Conservation (phyloP, 345 rosid species). For the Rhodamnia rubescens region DNA sequence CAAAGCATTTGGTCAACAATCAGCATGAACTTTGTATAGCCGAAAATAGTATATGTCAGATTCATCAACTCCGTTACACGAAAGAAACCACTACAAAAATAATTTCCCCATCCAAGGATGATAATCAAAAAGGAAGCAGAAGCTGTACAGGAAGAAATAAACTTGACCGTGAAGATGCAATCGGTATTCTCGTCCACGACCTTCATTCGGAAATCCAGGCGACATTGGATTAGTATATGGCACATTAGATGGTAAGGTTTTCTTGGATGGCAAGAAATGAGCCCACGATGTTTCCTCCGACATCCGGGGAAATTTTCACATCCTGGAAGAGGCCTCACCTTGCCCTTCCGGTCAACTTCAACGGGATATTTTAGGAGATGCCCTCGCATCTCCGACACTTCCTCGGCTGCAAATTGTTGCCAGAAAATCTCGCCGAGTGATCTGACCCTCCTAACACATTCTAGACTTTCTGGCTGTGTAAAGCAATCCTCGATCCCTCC, state of each 20-base stretch:
- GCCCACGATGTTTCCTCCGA: slow-evolving; percentile 73
- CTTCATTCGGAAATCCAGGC: background rate
- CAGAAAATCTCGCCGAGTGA: slow-evolving; percentile 53
- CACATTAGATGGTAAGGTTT: slow-evolving; percentile 65
- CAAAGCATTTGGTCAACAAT: background rate
- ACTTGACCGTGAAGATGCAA: background rate
- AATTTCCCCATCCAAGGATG: background rate
- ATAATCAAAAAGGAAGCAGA: background rate
- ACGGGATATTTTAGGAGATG: slow-evolving; percentile 85
- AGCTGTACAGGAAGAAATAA: background rate
- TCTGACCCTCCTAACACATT: slow-evolving; percentile 64
- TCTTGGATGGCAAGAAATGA: slow-evolving; percentile 76
- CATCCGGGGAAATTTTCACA: slow-evolving; percentile 79
- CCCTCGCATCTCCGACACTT: slow-evolving; percentile 70
- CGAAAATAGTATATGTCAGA: background rate
- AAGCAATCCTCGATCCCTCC: slow-evolving; percentile 57
- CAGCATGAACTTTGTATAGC: background rate
- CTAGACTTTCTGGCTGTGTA: slow-evolving; percentile 55
- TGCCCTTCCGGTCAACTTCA: slow-evolving; percentile 69
- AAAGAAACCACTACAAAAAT: background rate
- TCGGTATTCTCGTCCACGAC: background rate
- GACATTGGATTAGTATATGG: background rate
- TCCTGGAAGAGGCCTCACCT: slow-evolving; percentile 62
- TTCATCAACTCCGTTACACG: background rate
- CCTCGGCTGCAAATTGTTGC: slow-evolving; percentile 57